phyloP scores from a whole-genome alignment of 2,329 filamentous ascomycete species.

The Hymenoscyphus repandus region DNA sequence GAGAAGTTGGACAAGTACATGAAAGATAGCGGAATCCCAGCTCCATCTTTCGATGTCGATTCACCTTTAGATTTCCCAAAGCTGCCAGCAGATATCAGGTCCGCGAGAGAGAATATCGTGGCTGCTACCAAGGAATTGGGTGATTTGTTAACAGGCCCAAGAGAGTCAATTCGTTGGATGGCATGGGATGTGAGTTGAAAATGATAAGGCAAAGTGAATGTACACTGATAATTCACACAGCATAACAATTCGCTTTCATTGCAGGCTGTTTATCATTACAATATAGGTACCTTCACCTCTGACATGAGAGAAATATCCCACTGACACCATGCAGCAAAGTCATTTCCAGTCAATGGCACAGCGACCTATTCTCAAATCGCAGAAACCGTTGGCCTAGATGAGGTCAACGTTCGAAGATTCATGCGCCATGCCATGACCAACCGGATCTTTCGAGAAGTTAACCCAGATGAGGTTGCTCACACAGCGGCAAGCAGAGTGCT shows the following conservation, averaged over 20 bases:
- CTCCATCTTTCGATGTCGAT: conserved; percentile 42
- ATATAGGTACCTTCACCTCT: conserved; percentile 37
- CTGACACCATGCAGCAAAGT: conserved; percentile 37
- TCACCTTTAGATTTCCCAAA: conserved; percentile 42
- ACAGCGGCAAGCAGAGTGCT: conserved; percentile 49
- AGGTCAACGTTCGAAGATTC: conserved; percentile 45
- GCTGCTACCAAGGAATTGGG: conserved; percentile 44
- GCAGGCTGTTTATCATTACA: conserved; percentile 45
- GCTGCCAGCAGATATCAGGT: conserved; percentile 41
- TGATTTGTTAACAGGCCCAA: conserved; percentile 43
- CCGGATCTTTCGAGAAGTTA: conserved; percentile 48
- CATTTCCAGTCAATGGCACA: conserved; percentile 43
- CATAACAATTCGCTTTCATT: conserved; percentile 47
- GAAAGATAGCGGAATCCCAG: conserved; percentile 36
- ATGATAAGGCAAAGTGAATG: neutral
- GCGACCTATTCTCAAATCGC: conserved; percentile 43
- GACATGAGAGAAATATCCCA: neutral
- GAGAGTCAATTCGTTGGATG: conserved; percentile 47
- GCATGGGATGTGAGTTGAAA: conserved; percentile 44
- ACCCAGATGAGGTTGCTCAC: conserved; percentile 47
- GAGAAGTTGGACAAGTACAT: conserved; percentile 46
- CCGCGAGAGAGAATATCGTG: conserved; percentile 42
- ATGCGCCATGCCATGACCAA: conserved; percentile 54
- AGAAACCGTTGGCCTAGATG: conserved; percentile 40
- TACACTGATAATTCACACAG: conserved; percentile 29